A percentile compares a stretch with the other conserved stretches of the same genome.
phyloP scores from a whole-genome alignment of 345 rosid genomes.

The Noccaea caerulescens region DNA sequence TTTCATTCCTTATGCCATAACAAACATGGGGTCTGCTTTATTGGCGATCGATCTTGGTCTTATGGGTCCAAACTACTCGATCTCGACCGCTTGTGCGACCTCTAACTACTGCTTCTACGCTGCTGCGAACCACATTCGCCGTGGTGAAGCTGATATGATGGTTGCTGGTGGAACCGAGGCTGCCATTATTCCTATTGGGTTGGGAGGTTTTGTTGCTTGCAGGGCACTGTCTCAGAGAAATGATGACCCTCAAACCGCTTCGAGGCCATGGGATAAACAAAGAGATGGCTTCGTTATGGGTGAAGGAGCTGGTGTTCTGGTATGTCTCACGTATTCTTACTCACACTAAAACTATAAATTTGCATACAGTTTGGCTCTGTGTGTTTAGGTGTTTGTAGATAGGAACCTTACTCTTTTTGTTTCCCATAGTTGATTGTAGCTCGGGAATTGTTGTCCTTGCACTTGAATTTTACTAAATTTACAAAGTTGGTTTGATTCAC shows the following conservation, averaged over 20 bases:
- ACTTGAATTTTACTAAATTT: too few relatives aligned
- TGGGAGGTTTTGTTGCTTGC: conserved; percentile 98
- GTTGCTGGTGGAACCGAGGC: conserved; percentile 99
- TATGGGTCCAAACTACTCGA: conserved; percentile 99
- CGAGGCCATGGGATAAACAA: conserved; percentile 97
- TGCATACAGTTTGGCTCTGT: not conserved
- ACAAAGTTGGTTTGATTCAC: not conserved
- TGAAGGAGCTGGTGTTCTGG: conserved; percentile 98
- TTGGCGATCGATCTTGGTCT: conserved; percentile 93
- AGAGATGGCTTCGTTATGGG: conserved; percentile 99
- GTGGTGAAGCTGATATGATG: conserved; percentile 99
- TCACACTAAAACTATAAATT: not conserved
- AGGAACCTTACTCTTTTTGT: not conserved
- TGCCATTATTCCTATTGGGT: conserved; percentile 90
- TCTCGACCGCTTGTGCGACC: conserved; percentile 97
- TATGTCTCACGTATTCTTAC: conserved; percentile 47
- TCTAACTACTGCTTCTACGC: conserved; percentile 97
- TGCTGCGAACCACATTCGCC: conserved; percentile 97
- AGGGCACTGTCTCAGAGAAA: conserved; percentile 98
- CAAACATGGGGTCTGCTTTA: conserved; percentile 97
- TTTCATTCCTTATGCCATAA: conserved; percentile 87
- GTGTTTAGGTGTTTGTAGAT: not conserved
- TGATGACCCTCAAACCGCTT: conserved; percentile 96
- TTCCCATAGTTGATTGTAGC: not conserved
- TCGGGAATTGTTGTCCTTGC: not conserved